phyloP scores from a whole-genome alignment of 495 filamentous ascomycete species.

The Penicillium antarcticum region DNA sequence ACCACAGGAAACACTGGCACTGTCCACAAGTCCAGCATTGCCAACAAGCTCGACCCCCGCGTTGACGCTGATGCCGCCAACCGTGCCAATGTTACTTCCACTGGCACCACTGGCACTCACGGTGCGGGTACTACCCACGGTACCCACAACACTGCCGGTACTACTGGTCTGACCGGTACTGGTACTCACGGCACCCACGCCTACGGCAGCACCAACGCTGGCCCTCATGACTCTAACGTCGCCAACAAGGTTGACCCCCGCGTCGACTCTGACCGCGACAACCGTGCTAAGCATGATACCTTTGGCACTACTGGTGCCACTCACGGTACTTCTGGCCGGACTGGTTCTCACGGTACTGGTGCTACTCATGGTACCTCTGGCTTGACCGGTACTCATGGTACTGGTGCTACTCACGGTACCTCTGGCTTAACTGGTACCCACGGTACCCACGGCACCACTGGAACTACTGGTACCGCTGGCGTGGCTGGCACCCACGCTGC shows the following conservation, averaged over 20 bases:
- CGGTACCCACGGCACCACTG: background rate
- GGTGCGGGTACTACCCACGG: background rate
- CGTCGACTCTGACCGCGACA: constrained; percentile 5
- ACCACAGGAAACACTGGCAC: background rate
- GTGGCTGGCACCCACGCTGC: background rate
- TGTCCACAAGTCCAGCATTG: background rate
- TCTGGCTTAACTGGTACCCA: background rate
- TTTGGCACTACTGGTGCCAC: background rate
- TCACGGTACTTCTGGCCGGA: background rate
- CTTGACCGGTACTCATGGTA: background rate
- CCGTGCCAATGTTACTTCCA: background rate
- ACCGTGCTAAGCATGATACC: background rate
- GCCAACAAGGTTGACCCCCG: constrained; percentile 6
- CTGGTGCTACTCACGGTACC: background rate
- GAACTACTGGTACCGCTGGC: background rate
- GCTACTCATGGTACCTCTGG: background rate
- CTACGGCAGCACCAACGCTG: background rate
- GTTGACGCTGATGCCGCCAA: background rate
- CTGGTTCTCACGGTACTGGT: background rate
- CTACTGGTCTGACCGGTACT: background rate
- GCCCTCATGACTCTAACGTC: background rate
- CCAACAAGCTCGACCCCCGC: background rate
- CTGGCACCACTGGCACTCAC: no score
- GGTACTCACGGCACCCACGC: background rate
- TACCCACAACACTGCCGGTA: background rate